Conservation (phyloP, 1,284 basidiomycete genomes). For the Inonotus hispidus region DNA sequence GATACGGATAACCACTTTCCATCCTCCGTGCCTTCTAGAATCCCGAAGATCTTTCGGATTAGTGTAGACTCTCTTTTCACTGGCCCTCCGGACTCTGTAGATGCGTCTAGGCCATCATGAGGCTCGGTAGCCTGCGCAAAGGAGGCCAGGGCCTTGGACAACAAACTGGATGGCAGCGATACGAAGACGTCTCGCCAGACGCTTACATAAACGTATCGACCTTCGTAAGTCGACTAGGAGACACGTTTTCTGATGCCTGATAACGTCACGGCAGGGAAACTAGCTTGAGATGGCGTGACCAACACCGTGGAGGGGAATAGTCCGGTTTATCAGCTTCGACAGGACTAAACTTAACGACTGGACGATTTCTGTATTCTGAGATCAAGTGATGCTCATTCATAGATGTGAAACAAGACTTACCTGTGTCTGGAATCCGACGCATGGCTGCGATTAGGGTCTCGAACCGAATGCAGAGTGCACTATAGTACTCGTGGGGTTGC, state of each 20-base stretch:
- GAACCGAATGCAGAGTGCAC: slow-evolving; percentile 45
- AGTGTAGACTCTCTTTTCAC: slow-evolving; percentile 50
- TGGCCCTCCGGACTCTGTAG: slow-evolving; percentile 32
- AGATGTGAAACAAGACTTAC: slow-evolving; percentile 17
- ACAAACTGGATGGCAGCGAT: slow-evolving; percentile 49
- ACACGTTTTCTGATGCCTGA: slow-evolving; percentile 44
- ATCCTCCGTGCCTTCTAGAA: slow-evolving; percentile 34
- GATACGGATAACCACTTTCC: slow-evolving; percentile 50
- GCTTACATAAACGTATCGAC: slow-evolving; percentile 33
- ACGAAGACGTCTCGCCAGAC: slow-evolving; percentile 48
- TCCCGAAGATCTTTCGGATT: slow-evolving; percentile 45
- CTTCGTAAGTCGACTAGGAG: slow-evolving; percentile 7
- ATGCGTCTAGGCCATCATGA: slow-evolving; percentile 29
- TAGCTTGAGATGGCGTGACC: slow-evolving; percentile 47
- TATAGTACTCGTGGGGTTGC: slow-evolving; percentile 49
- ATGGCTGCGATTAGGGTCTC: slow-evolving; percentile 42
- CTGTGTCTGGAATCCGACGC: slow-evolving; percentile 29
- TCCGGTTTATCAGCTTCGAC: slow-evolving; percentile 59
- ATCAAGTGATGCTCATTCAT: not conserved
- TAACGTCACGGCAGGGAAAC: slow-evolving; percentile 53
- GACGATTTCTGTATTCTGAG: slow-evolving; percentile 24
- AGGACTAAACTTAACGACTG: slow-evolving; percentile 32
- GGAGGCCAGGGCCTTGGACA: slow-evolving; percentile 48
- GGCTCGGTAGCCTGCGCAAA: slow-evolving; percentile 40
- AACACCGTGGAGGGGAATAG: slow-evolving; percentile 46